These are phyloP conservation scores for Solanum bukasovii DNA, from an alignment of 257 asterid species.

Conservation along the genomic window DNA sequence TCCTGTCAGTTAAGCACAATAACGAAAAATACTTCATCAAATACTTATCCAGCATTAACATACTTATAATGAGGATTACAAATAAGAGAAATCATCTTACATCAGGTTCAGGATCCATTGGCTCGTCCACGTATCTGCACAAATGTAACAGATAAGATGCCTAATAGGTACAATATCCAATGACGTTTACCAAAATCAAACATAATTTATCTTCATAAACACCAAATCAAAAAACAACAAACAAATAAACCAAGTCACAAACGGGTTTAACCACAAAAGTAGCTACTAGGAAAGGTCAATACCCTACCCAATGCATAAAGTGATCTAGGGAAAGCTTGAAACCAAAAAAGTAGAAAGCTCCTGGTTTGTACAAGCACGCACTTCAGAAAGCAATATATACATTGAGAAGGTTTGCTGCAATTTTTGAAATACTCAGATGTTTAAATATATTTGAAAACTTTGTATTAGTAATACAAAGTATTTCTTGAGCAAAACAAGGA, in stretches of 20 bases:
- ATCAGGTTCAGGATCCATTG: constrained; percentile 71
- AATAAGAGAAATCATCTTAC: constrained; percentile 24
- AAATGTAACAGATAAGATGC: background rate
- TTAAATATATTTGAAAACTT: background rate
- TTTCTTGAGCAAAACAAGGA: background rate
- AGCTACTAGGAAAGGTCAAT: no score
- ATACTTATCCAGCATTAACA: background rate
- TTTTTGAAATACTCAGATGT: background rate
- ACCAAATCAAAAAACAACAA: background rate
- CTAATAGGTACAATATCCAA: background rate
- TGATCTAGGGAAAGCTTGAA: background rate
- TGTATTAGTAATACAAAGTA: background rate
- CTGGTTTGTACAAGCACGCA: background rate
- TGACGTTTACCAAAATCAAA: background rate
- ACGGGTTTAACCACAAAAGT: background rate
- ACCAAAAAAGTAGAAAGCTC: background rate
- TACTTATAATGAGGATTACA: background rate
- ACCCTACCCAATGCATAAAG: background rate
- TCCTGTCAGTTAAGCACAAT: constrained; percentile 34
- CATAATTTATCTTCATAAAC: background rate
- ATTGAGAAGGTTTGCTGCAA: background rate
- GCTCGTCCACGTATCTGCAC: constrained; percentile 73
- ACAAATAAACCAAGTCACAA: background rate
- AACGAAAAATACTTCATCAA: background rate
- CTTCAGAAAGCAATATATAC: background rate